Evolutionary conservation across 73 alveolate genomes (phyloP), one percentile per base, ranked within the genome.

Genomic region (Tetrahymena malaccensis): DNA sequence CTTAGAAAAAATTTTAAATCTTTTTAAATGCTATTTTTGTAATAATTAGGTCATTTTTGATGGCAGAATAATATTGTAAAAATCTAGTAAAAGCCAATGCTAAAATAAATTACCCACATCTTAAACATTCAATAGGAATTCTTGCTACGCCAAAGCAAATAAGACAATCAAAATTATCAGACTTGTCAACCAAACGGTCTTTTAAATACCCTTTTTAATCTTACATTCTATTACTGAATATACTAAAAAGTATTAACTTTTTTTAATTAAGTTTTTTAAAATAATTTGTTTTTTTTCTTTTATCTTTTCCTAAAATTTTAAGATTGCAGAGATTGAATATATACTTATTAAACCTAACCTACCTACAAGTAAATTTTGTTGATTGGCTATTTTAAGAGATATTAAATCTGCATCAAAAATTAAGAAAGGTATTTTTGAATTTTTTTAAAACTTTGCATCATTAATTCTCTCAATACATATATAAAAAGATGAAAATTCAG

Each of bases 101-200:
- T 40, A 50, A 5, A 50, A 95, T 96, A 96, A 95, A 55, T 97
- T 96, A 70, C 44, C 98, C 98, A 94, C 98, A 96, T 55, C 94
- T 94, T 16, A 94, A 93, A 85, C 98, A 96, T 95, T 96, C 98
- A 85, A 95, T 96, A 22, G 98, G 98, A 33, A 55, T 95, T 38
- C 98, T 97, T 34, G 96, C 97, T 85, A 96, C 94, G 56, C 85
- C 33, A 95, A 94, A 94, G 85, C 98, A 96, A 27, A 96, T 96
- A 21, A 96, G 85, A 93, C 98, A 96, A 57, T 95, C 96, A 55
- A 96, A 96, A 95, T 94, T 96, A 95, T 40, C 96, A 94, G 35
- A 95, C 96, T 94, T 94, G 95, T 44, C 98, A 96, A 43, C 96
- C 96, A 85, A 96, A 95, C 95, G 96, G 94, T 94, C 96, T 96